Evolutionary conservation across 148 eudicot genomes (phyloP).

Genomic region (Diospyros kaki): DNA sequence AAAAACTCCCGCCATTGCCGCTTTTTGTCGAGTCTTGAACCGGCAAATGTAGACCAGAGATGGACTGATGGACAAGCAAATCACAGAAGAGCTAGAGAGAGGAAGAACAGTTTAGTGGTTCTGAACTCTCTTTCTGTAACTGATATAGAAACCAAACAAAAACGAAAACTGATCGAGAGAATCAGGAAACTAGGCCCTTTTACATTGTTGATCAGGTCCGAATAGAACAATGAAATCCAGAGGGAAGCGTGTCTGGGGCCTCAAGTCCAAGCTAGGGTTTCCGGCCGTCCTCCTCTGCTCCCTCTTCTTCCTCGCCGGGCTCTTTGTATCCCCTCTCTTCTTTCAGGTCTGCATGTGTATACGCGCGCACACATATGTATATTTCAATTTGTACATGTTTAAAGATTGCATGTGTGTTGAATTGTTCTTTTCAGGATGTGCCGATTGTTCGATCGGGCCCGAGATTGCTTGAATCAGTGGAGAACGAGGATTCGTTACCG

Average conservation of each 20-base stretch:
- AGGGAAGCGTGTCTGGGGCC: slow-evolving; percentile 11
- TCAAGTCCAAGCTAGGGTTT: slow-evolving; percentile 39
- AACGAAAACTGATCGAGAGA: neutral
- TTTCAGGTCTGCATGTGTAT: slow-evolving; percentile 31
- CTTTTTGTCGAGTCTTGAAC: slow-evolving; percentile 4
- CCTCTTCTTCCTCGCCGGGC: slow-evolving; percentile 52
- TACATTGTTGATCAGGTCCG: neutral
- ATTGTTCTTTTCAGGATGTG: slow-evolving; percentile 19
- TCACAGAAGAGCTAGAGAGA: slow-evolving; percentile 2
- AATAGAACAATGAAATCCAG: slow-evolving; percentile 5
- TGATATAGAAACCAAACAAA: neutral
- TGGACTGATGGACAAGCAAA: neutral
- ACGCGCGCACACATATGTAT: neutral
- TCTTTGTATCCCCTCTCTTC: slow-evolving; percentile 42
- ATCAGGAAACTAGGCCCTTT: neutral
- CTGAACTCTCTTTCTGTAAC: neutral
- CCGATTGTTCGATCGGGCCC: slow-evolving; percentile 27
- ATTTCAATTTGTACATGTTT: neutral
- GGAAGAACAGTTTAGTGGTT: neutral
- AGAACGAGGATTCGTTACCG: slow-evolving; percentile 23
- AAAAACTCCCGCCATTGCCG: slow-evolving; percentile 25
- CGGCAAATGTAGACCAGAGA: neutral
- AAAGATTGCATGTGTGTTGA: neutral
- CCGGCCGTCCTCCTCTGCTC: slow-evolving; percentile 41
- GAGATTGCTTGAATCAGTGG: slow-evolving; percentile 40